These are phyloP conservation scores for Roridomyces roridus DNA, from an alignment of 768 basidiomycete species.

Conservation along the genomic window DNA sequence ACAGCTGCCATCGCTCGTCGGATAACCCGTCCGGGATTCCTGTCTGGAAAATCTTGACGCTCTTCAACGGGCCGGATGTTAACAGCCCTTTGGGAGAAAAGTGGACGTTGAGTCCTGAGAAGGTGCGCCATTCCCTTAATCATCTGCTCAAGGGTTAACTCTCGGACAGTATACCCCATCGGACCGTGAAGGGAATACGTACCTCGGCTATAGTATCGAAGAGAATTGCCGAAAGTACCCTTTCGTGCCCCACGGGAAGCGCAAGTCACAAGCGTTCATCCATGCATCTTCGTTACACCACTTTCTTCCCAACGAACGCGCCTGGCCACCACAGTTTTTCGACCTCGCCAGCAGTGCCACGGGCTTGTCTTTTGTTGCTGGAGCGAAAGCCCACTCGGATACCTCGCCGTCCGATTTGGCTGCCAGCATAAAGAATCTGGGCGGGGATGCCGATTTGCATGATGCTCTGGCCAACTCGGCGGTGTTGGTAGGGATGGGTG, in stretches of 20 bases:
- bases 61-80: conserved; percentile 31
- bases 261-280: conserved; percentile 19
- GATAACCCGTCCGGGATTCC: conserved; percentile 41
- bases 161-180: conserved; percentile 25
- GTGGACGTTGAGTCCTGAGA: conserved; percentile 42
- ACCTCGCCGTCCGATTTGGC: not conserved
- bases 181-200: conserved; percentile 19
- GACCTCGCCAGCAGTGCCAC: not conserved
- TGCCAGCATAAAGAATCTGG: conserved; percentile 2
- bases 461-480: conserved; percentile 5
- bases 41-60: conserved; percentile 43
- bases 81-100: conserved; percentile 29
- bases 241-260: conserved; percentile 32
- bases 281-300: conserved; percentile 5
- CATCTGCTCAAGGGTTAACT: not conserved
- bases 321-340: conserved; percentile 12
- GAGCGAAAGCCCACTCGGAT: not conserved
- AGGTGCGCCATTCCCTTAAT: not conserved
- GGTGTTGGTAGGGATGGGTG: conserved; percentile 10
- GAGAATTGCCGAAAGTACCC: conserved; percentile 30
- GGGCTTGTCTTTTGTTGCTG: conserved; percentile 4
- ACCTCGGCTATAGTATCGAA: conserved; percentile 39
- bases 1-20: not conserved
- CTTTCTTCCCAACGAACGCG: not conserved
- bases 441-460: conserved; percentile 10